Evolutionary conservation across 352 stramenopile species (phyloP), one percentile per base, ranked within the genome.

Genomic region (Pythium angustatum): DNA sequence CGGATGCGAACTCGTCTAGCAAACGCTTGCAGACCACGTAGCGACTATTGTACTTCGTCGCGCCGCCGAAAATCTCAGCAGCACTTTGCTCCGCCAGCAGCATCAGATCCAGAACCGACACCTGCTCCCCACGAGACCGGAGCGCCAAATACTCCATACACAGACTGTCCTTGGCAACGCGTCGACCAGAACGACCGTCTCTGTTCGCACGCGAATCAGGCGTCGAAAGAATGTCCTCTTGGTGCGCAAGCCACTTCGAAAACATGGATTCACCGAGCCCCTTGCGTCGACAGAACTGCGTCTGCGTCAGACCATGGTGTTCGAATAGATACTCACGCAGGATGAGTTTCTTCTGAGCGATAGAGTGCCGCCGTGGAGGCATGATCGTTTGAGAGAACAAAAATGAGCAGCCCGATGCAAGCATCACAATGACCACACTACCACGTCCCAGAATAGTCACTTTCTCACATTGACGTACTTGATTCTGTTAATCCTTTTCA

Each of bases 11-110:
- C 24, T 52, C 45, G 19, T 1, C 6, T 14, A 52, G 3, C 8
- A 52, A 27, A 17, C 45, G 45, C 24, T 27, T 9, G 12, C 45
- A 52, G 12, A 33, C 19, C 45, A 34, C 34, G 24, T 52, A 52
- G n/a, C 45, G 45, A 21, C 45, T 34, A 17, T 52, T 52, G 45
- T 52, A 52, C 22, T 31, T 36, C 22, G 10, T 34, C 45, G 34
- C 45, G 4, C 8, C 24, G 12, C 45, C 22, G 21, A 52, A 52
- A 1, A 52, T 17, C 14, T 31, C 10, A 2, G 24, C n/a, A n/a
- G 22, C 45, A 34, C 22, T 31, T 5, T 2, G 4, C 21, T 52
- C 26, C 21, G 45, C 45, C 22, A 52, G n/a, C 5, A 22, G 45
- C 45, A 52, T 12, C 24, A 52, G 19, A 6, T 52, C 45, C 3